A percentile compares a stretch with the other conserved stretches of the same genome.
Conservation (phyloP, 345 rosid species). For the Populus alba region DNA sequence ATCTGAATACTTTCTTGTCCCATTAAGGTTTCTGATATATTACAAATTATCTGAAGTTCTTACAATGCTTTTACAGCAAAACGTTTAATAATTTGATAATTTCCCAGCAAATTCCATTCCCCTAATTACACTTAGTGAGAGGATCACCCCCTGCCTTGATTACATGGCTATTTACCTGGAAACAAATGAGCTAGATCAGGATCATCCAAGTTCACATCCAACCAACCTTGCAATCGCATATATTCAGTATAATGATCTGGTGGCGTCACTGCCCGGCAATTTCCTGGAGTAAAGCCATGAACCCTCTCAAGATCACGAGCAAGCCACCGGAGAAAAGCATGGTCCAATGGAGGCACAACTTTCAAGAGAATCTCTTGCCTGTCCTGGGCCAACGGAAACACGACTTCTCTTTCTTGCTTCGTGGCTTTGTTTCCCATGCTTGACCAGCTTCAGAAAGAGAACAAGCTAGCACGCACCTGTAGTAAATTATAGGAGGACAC, state of each 20-base stretch:
- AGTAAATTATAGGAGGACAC: not conserved
- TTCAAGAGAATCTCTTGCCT: slow-evolving; percentile 51
- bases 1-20: not conserved
- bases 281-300: slow-evolving; percentile 53
- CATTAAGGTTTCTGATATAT: not conserved
- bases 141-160: not conserved
- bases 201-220: slow-evolving; percentile 71
- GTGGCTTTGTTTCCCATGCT: slow-evolving; percentile 1
- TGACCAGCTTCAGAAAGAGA: slow-evolving; percentile 7
- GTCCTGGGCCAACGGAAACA: slow-evolving; percentile 38
- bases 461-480: not conserved
- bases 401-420: slow-evolving; percentile 63
- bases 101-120: not conserved
- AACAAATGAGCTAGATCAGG: slow-evolving; percentile 72
- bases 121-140: not conserved
- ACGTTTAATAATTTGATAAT: not conserved
- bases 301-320: slow-evolving; percentile 68
- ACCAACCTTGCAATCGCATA: slow-evolving; percentile 61
- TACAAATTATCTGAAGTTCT: not conserved
- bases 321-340: slow-evolving; percentile 62
- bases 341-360: slow-evolving; percentile 68
- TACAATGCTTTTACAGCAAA: not conserved
- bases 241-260: slow-evolving; percentile 64
- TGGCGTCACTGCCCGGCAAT: slow-evolving; percentile 50
- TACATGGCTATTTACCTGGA: slow-evolving; percentile 26